These are phyloP conservation scores for Fagopyrum esculentum DNA, from an alignment of 148 eudicot species.

Conservation along the genomic window DNA sequence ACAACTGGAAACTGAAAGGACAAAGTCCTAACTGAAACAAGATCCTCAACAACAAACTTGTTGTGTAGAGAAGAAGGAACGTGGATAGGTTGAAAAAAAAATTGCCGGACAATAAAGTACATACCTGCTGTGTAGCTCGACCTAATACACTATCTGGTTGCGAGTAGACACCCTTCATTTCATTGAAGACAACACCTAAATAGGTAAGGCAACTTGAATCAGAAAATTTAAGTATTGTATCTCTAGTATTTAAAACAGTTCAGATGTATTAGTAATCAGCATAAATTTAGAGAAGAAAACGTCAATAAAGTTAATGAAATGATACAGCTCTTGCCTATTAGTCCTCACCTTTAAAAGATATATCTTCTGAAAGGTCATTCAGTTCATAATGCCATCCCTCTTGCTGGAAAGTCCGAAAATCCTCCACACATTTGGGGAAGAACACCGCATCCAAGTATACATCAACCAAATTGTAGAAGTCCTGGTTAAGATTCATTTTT, in stretches of 20 bases:
- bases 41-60: constrained; percentile 1
- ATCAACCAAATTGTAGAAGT: constrained; percentile 96
- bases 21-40: not conserved
- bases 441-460: constrained; percentile 97
- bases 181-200: constrained; percentile 97
- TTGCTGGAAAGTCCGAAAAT: constrained; percentile 79
- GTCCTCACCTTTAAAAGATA: constrained; percentile 35
- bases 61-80: not conserved
- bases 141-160: constrained; percentile 92
- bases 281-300: not conserved
- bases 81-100: not conserved
- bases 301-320: not conserved
- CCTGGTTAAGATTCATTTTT: constrained; percentile 34
- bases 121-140: constrained; percentile 78
- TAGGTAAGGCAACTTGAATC: not conserved
- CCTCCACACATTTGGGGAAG: constrained; percentile 92
- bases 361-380: constrained; percentile 76
- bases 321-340: not conserved
- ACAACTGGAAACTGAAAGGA: not conserved
- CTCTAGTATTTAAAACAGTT: not conserved
- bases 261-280: not conserved
- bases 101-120: not conserved
- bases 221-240: not conserved
- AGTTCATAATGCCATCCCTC: constrained; percentile 99
- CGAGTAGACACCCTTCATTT: constrained; percentile 99